These are phyloP conservation scores for Senna tora DNA, from an alignment of 306 rosid genomes.

Conservation along the genomic window DNA sequence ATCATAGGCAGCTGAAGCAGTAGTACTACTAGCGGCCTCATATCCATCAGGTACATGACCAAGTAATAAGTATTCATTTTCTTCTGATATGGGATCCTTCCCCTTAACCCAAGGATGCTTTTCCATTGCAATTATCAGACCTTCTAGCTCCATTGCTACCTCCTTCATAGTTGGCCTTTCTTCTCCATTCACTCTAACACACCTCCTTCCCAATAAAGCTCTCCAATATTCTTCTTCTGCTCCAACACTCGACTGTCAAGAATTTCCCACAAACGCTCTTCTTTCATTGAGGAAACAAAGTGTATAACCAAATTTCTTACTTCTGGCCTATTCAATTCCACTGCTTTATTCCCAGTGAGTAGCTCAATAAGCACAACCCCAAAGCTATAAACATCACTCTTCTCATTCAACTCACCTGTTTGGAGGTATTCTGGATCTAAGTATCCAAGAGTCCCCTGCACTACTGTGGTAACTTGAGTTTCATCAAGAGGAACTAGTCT, in stretches of 20 bases:
- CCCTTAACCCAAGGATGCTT: slow-evolving; percentile 19
- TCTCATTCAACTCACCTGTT: slow-evolving; percentile 34
- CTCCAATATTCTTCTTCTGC: slow-evolving; percentile 7
- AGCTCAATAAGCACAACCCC: no score
- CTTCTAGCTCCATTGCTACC: no score
- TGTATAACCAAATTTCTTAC: no score
- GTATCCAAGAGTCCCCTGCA: slow-evolving; percentile 56
- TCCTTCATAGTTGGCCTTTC: no score
- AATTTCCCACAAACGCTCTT: background rate
- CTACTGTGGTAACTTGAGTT: slow-evolving; percentile 42
- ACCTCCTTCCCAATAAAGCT: slow-evolving; percentile 31
- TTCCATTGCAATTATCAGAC: no score
- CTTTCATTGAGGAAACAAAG: background rate
- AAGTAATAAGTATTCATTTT: slow-evolving; percentile 15
- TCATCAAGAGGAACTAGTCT: slow-evolving; percentile 50
- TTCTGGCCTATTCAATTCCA: no score
- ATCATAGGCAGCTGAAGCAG: background rate
- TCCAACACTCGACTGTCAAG: background rate
- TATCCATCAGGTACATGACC: background rate
- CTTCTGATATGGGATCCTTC: background rate
- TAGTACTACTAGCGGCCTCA: background rate
- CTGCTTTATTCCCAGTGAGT: no score
- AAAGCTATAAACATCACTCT: no score
- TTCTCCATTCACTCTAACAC: no score
- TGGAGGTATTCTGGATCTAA: slow-evolving; percentile 47